A percentile compares a stretch with the other conserved stretches of the same genome.
phyloP scores from a whole-genome alignment of 495 filamentous ascomycete species.

The Penicillium alfredii region DNA sequence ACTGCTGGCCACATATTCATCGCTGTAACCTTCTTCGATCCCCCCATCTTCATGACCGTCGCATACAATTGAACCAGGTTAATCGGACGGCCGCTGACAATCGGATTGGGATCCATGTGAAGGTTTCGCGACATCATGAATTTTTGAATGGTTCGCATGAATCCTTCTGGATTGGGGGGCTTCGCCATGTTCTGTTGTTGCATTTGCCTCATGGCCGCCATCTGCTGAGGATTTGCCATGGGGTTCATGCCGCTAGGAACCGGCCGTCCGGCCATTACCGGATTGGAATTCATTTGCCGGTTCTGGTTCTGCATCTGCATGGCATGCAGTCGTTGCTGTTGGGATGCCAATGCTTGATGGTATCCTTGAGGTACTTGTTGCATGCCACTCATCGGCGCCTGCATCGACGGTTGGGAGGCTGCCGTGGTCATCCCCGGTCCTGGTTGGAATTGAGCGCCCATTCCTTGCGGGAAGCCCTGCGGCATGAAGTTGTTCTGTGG shows the following conservation, averaged over 20 bases:
- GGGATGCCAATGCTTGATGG: conserved; percentile 43
- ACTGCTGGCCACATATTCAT: conserved; percentile 67
- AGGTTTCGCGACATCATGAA: conserved; percentile 68
- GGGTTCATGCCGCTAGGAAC: conserved; percentile 37
- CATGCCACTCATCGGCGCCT: conserved; percentile 38
- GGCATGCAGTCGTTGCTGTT: conserved; percentile 47
- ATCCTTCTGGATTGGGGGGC: conserved; percentile 56
- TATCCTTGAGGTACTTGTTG: conserved; percentile 42
- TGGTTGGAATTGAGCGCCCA: conserved; percentile 52
- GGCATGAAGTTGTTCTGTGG: conserved; percentile 69
- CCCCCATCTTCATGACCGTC: conserved; percentile 67
- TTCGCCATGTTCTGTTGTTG: conserved; percentile 64
- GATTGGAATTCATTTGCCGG: conserved; percentile 60
- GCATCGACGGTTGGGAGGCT: conserved; percentile 32
- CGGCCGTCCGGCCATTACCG: conserved; percentile 38
- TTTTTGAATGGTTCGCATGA: conserved; percentile 63
- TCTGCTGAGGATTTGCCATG: conserved; percentile 42
- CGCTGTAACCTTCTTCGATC: conserved; percentile 65
- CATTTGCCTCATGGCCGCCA: conserved; percentile 44
- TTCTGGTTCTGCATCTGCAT: conserved; percentile 55
- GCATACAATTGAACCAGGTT: conserved; percentile 70
- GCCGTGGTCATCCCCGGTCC: conserved; percentile 32
- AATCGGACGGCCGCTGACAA: conserved; percentile 62
- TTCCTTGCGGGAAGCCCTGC: conserved; percentile 51
- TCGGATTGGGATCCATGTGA: conserved; percentile 63